Conservation (phyloP, 768 basidiomycete species). For the Tephrocybe sp. region DNA sequence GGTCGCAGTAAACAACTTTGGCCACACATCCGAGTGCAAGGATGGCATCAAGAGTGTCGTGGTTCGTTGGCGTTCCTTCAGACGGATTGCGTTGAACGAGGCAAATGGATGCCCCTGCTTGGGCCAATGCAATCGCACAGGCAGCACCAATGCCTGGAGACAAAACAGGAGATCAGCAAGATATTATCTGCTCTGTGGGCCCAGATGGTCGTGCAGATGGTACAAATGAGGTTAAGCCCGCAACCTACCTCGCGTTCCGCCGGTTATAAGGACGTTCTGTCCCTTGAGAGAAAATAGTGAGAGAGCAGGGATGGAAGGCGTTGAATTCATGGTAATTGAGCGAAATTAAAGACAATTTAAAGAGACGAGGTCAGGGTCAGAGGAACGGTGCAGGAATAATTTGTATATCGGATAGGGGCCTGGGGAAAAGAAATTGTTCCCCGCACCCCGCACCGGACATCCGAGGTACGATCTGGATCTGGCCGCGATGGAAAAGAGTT, state of each 20-base stretch:
- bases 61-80: constrained; percentile 21
- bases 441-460: constrained; percentile 19
- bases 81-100: constrained; percentile 39
- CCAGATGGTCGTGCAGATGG: background rate
- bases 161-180: background rate
- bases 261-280: constrained; percentile 76
- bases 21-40: constrained; percentile 28
- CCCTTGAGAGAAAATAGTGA: constrained; percentile 68
- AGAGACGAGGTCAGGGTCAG: constrained; percentile 8
- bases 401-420: constrained; percentile 9
- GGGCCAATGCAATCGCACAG: constrained; percentile 47
- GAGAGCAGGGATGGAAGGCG: constrained; percentile 47
- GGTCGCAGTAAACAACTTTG: constrained; percentile 39
- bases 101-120: constrained; percentile 49
- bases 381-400: constrained; percentile 1
- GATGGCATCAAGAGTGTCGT: constrained; percentile 33
- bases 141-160: constrained; percentile 49
- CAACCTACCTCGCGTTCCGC: constrained; percentile 67
- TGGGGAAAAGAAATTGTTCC: constrained; percentile 10
- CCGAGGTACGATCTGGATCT: constrained; percentile 11
- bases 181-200: background rate
- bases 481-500: constrained; percentile 3
- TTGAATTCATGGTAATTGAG: constrained; percentile 48
- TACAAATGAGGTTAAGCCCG: constrained; percentile 11
- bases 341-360: background rate